Evolutionary conservation across 345 rosid species (phyloP), one percentile per base, ranked within the genome.

Genomic region (Aquilaria sinensis): DNA sequence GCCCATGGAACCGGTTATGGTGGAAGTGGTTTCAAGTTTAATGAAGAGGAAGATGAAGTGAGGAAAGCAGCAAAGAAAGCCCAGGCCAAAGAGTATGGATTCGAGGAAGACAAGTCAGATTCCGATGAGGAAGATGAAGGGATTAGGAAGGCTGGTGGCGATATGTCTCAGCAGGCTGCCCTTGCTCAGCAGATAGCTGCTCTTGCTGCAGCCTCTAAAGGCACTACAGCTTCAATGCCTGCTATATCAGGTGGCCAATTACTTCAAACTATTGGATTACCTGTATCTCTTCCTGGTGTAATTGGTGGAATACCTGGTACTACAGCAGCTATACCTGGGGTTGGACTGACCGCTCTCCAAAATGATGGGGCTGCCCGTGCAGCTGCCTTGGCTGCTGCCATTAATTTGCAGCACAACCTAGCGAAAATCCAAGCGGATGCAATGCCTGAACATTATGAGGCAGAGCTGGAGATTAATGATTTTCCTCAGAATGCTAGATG

Each of bases 1-100:
- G 95, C 95, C 62, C 97, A 90, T 72, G 97, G 97, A 65, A 90
- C 97, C 61, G 97, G 96, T 61, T 90, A 90, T 60, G 97, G 98
- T 67, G 98, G 98, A 58, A 93, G 96, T 77, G 97, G 98, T 50
- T 93, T 90, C 73, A 93, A 93, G 72, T 93, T 90, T 75, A 88
- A 90, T 60, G 98, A 93, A 76, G 98, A 90, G 82, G 98, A 88
- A 72, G 95, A 90, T 77, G 98, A 93, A 75, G 87, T 83, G 67
- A 85, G 96, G 73, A 85, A 71, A 66, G 98, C 96, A 5, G 98
- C 92, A 29, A 93, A 93, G 85, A 93, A 86, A 77, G 96, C 97
- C 47, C 96, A 90, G 73, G 96, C 96, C 11, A 93, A 77, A 71
- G 97, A 93, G 70, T 93, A 93, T 74, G 98, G 96, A 49, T 93